Base-by-base conservation (phyloP, 192 early-diverging fungal species). In the Lobosporangium transversale region DNA sequence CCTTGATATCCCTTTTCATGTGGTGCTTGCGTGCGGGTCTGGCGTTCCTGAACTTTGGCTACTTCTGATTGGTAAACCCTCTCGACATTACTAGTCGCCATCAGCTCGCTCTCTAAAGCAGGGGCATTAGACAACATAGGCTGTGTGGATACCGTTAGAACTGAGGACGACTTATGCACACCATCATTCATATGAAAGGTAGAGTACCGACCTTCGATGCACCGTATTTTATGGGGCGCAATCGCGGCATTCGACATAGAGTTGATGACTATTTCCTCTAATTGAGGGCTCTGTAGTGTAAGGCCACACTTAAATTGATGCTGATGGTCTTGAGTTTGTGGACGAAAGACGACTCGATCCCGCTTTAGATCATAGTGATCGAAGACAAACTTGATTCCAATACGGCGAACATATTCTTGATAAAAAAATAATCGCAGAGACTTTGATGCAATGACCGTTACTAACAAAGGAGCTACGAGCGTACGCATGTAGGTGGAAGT, bases 361-460 rank as follows among this genome's bases (percentile, higher is more conserved):
- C 58, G 30, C 36, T 47, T 53, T 9, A 76, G 35, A 21, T 76
- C 73, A 67, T 67, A 76, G 31, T 59, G 58, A 18, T 76, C 73
- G 29, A 76, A 76, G 8, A 57, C 73, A 47, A 76, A 67, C 37
- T 44, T 43, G 64, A 76, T 57, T 1, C 65, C 58, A 14, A 76
- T 54, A 4, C 73, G 64, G 18, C 62, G 73, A 27, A 76, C 53
- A 14, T 76, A 76, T 12, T 76, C 73, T 48, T 76, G 73, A 35
- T 76, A 76, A 26, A 76, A 51, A 30, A 56, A 76, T 3, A 76
- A 59, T 5, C 65, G 51, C 4, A 62, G 27, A n/a, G 64, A 62
- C 18, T 66, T 76, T 1, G 64, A 50, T 6, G 64, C 73, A 27
- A 76, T 58, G 47, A 45, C 53, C 27, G 51, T 57, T 12, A 76